phyloP scores from a whole-genome alignment of 208 protist species.

The Leishmania amazonensis region DNA sequence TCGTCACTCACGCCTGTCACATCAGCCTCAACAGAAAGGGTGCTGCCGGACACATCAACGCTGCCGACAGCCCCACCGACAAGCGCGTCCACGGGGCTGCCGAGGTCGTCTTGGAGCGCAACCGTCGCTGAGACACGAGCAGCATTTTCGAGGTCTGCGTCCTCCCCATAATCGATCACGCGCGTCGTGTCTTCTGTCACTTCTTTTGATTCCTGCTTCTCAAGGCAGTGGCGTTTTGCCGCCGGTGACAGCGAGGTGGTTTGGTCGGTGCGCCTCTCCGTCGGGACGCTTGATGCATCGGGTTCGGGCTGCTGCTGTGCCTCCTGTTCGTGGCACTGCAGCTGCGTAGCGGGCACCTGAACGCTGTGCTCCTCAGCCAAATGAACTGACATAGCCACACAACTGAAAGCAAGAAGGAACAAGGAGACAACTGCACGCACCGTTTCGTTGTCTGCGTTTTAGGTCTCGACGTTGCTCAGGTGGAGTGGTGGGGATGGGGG shows the following conservation, averaged over 20 bases:
- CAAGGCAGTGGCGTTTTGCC: slow-evolving; percentile 1
- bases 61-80: background rate
- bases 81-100: background rate
- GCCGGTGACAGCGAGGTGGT: background rate
- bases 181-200: background rate
- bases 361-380: background rate
- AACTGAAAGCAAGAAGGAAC: background rate
- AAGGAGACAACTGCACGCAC: background rate
- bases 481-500: background rate
- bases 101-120: background rate
- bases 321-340: background rate
- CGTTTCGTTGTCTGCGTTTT: background rate
- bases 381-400: background rate
- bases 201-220: background rate
- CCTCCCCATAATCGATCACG: no score
- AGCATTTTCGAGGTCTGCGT: background rate
- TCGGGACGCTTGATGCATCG: background rate
- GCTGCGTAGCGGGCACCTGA: background rate
- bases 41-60: background rate
- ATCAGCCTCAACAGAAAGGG: background rate
- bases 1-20: slow-evolving; percentile 11
- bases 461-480: background rate
- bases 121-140: background rate
- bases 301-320: background rate
- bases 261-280: background rate